Conservation (phyloP, 1,284 basidiomycete genomes). For the Rhodotorula sp. region DNA sequence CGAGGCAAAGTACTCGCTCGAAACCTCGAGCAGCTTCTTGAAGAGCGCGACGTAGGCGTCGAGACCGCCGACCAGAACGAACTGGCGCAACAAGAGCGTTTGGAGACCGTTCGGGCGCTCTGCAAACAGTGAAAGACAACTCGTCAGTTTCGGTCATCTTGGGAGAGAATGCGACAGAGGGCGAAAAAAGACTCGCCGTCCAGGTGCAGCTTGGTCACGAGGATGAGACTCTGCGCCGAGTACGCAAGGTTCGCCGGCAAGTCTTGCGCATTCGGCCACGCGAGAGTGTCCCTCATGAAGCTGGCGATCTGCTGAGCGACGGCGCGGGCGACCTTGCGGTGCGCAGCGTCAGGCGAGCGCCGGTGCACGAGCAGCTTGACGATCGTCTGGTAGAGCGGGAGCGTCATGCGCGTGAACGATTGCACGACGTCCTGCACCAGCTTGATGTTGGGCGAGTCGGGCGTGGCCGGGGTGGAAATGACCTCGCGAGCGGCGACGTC, state of each 20-base stretch:
- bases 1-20: constrained; percentile 29
- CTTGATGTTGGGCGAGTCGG: constrained; percentile 59
- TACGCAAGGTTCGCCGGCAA: constrained; percentile 49
- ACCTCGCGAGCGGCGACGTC: constrained; percentile 32
- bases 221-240: constrained; percentile 69
- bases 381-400: constrained; percentile 79
- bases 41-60: constrained; percentile 66
- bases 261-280: constrained; percentile 55
- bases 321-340: constrained; percentile 73
- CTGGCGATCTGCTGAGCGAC: constrained; percentile 69
- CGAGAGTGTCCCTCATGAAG: constrained; percentile 72
- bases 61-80: constrained; percentile 72
- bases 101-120: constrained; percentile 60
- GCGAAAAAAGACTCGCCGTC: constrained; percentile 63
- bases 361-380: constrained; percentile 80
- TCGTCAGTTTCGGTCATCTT: neutral
- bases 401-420: constrained; percentile 72
- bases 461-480: constrained; percentile 55
- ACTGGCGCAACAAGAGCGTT: constrained; percentile 74
- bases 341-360: constrained; percentile 69
- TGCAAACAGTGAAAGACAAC: neutral
- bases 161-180: neutral
- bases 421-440: constrained; percentile 77
- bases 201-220: constrained; percentile 71
- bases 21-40: constrained; percentile 54